phyloP scores from a whole-genome alignment of 2,329 filamentous ascomycete genomes.

The Fusarium pseudonygamai region DNA sequence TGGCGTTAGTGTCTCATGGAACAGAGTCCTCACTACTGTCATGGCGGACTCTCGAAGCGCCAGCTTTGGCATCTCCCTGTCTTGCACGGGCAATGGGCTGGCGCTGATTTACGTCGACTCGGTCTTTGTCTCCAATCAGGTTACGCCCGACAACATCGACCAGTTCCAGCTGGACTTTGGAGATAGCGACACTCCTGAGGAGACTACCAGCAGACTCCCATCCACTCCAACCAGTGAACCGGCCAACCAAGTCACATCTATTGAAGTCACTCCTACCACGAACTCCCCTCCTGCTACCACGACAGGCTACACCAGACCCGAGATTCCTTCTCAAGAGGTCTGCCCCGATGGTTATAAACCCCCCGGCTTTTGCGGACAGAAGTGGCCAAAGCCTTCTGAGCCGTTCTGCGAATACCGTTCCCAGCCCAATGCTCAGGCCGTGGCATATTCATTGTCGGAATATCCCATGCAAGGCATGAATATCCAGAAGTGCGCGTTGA shows the following conservation, averaged over 20 bases:
- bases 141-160: conserved; percentile 11
- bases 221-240: not conserved
- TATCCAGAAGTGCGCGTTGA: not conserved
- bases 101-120: conserved; percentile 5
- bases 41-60: not conserved
- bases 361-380: not conserved
- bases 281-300: not conserved
- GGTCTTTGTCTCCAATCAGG: conserved; percentile 21
- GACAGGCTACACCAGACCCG: not conserved
- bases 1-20: not conserved
- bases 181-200: not conserved
- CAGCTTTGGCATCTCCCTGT: conserved; percentile 8
- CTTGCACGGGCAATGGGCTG: not conserved
- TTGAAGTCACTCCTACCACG: not conserved
- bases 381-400: not conserved
- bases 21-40: conserved; percentile 2
- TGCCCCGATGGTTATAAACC: not conserved
- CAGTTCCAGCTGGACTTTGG: conserved; percentile 6
- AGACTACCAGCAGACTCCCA: not conserved
- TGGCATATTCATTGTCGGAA: not conserved
- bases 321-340: not conserved
- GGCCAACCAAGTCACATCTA: not conserved
- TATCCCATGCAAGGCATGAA: not conserved
- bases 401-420: not conserved
- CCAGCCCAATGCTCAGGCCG: not conserved